Evolutionary conservation across 495 filamentous ascomycete species (phyloP).

Genomic region (Annulohypoxylon nitens): DNA sequence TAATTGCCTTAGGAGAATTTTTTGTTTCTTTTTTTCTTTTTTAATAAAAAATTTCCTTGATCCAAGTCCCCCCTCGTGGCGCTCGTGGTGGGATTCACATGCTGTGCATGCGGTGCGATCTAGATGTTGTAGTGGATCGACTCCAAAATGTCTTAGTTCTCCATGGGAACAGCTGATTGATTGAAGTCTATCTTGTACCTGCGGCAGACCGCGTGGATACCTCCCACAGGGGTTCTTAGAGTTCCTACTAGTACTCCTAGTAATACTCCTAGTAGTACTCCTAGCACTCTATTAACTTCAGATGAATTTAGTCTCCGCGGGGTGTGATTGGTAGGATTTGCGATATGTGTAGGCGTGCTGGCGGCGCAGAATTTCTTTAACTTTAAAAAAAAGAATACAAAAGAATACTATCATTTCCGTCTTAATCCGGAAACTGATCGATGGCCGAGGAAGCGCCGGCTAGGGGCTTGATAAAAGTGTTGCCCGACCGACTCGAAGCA

Average conservation of each 20-base stretch:
- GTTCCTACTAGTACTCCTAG: too few species aligned
- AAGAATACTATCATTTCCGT: constrained; percentile 27
- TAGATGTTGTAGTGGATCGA: constrained; percentile 34
- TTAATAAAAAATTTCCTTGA: background rate
- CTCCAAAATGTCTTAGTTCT: constrained; percentile 38
- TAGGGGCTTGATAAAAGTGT: constrained; percentile 40
- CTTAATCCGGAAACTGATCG: constrained; percentile 48
- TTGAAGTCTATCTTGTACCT: constrained; percentile 40
- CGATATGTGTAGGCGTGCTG: constrained; percentile 10
- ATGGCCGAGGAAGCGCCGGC: constrained; percentile 50
- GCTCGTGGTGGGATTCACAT: constrained; percentile 39
- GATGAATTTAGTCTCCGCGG: constrained; percentile 18
- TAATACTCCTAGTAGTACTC: too few species aligned
- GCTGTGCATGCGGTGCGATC: constrained; percentile 45
- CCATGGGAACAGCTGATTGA: constrained; percentile 41
- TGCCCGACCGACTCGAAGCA: constrained; percentile 30
- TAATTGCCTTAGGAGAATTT: constrained; percentile 11
- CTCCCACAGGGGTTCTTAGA: constrained; percentile 25
- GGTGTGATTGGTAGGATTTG: constrained; percentile 35
- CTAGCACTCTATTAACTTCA: constrained; percentile 5
- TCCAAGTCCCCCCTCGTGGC: constrained; percentile 40
- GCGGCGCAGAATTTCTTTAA: constrained; percentile 19
- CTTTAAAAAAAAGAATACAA: too few species aligned
- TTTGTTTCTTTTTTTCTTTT: background rate
- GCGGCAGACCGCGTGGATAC: constrained; percentile 45